Percentiles rank a stretch among this genome's conserved stretches.
Evolutionary conservation across 2,329 filamentous ascomycete species (phyloP).

Genomic region (Aspergillus bombycis): DNA sequence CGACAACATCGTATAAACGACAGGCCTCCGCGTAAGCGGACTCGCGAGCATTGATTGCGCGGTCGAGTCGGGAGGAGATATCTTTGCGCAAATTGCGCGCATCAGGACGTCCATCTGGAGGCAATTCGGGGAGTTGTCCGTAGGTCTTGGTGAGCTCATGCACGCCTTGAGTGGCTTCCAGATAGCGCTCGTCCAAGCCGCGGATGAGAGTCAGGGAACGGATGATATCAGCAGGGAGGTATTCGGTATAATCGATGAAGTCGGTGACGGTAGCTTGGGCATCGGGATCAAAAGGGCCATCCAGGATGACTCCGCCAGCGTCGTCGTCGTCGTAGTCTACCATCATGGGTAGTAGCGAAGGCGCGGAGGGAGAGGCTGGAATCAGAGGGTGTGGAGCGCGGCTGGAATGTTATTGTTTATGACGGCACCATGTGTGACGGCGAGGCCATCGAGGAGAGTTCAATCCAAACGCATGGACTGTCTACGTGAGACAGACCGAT

Average conservation of each 20-base stretch:
- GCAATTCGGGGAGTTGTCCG: constrained; percentile 54
- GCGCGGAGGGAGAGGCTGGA: constrained; percentile 14
- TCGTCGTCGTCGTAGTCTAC: constrained; percentile 47
- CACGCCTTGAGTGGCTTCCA: constrained; percentile 44
- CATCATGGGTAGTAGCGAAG: constrained; percentile 29
- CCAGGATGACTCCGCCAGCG: constrained; percentile 47
- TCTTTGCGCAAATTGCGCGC: constrained; percentile 56
- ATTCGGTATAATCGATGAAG: constrained; percentile 71
- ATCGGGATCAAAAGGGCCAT: constrained; percentile 62
- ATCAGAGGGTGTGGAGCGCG: constrained; percentile 15
- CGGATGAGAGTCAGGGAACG: constrained; percentile 66
- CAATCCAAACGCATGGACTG: constrained; percentile 18
- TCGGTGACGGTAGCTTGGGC: constrained; percentile 68
- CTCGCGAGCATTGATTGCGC: constrained; percentile 59
- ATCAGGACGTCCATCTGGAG: constrained; percentile 54
- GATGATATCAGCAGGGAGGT: constrained; percentile 66
- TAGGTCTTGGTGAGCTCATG: constrained; percentile 48
- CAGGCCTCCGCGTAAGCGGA: constrained; percentile 60
- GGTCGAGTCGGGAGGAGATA: constrained; percentile 60
- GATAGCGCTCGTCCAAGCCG: constrained; percentile 50
- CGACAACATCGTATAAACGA: constrained; percentile 60
- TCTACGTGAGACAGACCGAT: constrained; percentile 13
- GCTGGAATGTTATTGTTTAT: constrained; percentile 8
- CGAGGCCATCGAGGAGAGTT: constrained; percentile 23
- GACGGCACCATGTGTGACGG: constrained; percentile 26